Evolutionary conservation across 1,284 basidiomycete species (phyloP).

Genomic region (Xerocomus minutiporus): DNA sequence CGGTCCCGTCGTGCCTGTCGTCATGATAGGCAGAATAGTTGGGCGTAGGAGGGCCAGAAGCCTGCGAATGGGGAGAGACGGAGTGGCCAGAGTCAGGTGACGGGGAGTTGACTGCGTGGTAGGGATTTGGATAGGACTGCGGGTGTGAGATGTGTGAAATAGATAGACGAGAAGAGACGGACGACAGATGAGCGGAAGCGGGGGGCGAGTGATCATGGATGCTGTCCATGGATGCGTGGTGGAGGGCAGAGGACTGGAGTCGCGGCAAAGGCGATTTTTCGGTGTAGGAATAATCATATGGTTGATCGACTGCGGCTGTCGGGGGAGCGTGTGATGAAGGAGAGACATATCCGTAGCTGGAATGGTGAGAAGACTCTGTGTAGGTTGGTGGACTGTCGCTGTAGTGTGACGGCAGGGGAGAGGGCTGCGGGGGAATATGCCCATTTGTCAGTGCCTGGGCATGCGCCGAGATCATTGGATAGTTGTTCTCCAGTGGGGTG

Average conservation of each 20-base stretch:
- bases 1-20: constrained; percentile 36
- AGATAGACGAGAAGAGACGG: constrained; percentile 33
- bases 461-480: constrained; percentile 34
- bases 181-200: constrained; percentile 29
- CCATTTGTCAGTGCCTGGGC: constrained; percentile 27
- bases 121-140: constrained; percentile 36
- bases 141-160: constrained; percentile 38
- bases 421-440: constrained; percentile 28
- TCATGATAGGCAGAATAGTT: constrained; percentile 45
- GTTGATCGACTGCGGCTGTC: constrained; percentile 22
- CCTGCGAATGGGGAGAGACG: constrained; percentile 44
- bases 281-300: constrained; percentile 30
- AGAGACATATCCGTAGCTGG: constrained; percentile 41
- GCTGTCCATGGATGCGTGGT: constrained; percentile 29
- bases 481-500: constrained; percentile 39
- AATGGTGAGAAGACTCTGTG: constrained; percentile 44
- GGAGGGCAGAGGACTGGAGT: constrained; percentile 25
- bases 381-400: constrained; percentile 36
- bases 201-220: constrained; percentile 32
- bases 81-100: constrained; percentile 39
- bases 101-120: constrained; percentile 33
- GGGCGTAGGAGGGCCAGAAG: constrained; percentile 47
- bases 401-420: constrained; percentile 31
- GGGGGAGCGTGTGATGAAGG: constrained; percentile 24
- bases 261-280: constrained; percentile 31